A percentile compares a stretch with the other conserved stretches of the same genome.
Evolutionary conservation across 306 rosid species (phyloP).

Genomic region (Ziziphus jujuba): DNA sequence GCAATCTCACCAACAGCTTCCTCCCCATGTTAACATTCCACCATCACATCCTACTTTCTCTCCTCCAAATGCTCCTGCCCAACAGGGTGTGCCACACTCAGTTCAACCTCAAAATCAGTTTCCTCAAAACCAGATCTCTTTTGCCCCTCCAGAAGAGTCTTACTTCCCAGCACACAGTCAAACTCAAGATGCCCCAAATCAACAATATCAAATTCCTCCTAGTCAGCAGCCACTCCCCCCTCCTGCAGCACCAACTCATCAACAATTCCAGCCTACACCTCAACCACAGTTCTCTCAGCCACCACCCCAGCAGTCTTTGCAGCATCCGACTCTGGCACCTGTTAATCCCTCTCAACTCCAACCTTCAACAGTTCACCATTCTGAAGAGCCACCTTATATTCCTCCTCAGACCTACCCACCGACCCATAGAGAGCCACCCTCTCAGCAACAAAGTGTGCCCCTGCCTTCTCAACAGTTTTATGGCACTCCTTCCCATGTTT

Average conservation of each 20-base stretch:
- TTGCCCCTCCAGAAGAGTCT: slow-evolving; percentile 62
- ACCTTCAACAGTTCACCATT: slow-evolving; percentile 61
- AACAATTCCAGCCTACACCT: slow-evolving; percentile 56
- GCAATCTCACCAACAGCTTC: slow-evolving; percentile 59
- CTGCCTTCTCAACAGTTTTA: slow-evolving; percentile 66
- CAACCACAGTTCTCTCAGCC: slow-evolving; percentile 68
- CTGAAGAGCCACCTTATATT: slow-evolving; percentile 65
- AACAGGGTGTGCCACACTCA: slow-evolving; percentile 49
- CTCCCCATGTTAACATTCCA: slow-evolving; percentile 43
- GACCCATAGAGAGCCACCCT: slow-evolving; percentile 54
- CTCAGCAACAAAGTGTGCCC: slow-evolving; percentile 60
- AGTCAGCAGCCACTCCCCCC: slow-evolving; percentile 54
- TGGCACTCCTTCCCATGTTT: slow-evolving; percentile 45
- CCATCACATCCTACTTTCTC: slow-evolving; percentile 48
- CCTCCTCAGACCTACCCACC: slow-evolving; percentile 72
- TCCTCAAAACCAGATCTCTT: slow-evolving; percentile 59
- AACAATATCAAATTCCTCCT: slow-evolving; percentile 61
- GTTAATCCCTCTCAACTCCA: slow-evolving; percentile 52
- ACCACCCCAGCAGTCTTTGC: slow-evolving; percentile 54
- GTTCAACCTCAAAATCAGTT: slow-evolving; percentile 60
- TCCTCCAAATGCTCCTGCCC: slow-evolving; percentile 67
- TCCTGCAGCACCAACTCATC: slow-evolving; percentile 52
- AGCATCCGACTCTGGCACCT: slow-evolving; percentile 49
- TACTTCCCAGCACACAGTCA: slow-evolving; percentile 62
- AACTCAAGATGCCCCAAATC: slow-evolving; percentile 60